A percentile compares a stretch with the other conserved stretches of the same genome.
Evolutionary conservation across 129 eudicot species (phyloP).

Genomic region (Logfia minima): DNA sequence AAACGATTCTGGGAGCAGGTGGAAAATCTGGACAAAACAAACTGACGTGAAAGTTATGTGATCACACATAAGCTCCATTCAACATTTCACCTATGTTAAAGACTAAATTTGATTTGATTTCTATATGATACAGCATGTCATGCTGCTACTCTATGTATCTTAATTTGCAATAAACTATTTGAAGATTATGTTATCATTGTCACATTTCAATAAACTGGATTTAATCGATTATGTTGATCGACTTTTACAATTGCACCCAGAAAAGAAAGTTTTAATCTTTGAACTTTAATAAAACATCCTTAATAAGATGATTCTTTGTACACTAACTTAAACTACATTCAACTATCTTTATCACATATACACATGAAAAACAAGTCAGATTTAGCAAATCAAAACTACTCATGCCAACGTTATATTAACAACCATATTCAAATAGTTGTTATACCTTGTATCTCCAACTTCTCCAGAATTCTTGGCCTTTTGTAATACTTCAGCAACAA

Average conservation of each 20-base stretch:
- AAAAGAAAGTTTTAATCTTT: slow-evolving; percentile 1
- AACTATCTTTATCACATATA: slow-evolving; percentile 5
- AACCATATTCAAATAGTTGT: slow-evolving; percentile 46
- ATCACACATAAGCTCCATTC: not conserved
- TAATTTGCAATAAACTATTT: not conserved
- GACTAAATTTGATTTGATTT: slow-evolving; percentile 9
- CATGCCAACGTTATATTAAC: not conserved
- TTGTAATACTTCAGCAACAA: slow-evolving; percentile 77
- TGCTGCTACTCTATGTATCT: not conserved
- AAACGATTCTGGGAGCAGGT: slow-evolving; percentile 31
- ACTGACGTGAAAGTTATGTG: slow-evolving; percentile 41
- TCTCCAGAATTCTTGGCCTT: slow-evolving; percentile 67
- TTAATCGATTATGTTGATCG: not conserved
- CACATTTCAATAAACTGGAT: not conserved
- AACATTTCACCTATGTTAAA: not conserved
- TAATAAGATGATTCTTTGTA: not conserved
- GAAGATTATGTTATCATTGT: slow-evolving; percentile 13
- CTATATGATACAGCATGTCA: not conserved
- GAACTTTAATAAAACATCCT: not conserved
- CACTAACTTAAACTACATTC: not conserved
- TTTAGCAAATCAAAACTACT: not conserved
- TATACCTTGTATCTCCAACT: slow-evolving; percentile 54
- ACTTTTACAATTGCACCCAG: not conserved
- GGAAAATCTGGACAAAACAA: slow-evolving; percentile 5
- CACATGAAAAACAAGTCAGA: not conserved